These are phyloP conservation scores for Nemania serpens DNA, from an alignment of 2,329 filamentous ascomycete genomes.

Conservation along the genomic window DNA sequence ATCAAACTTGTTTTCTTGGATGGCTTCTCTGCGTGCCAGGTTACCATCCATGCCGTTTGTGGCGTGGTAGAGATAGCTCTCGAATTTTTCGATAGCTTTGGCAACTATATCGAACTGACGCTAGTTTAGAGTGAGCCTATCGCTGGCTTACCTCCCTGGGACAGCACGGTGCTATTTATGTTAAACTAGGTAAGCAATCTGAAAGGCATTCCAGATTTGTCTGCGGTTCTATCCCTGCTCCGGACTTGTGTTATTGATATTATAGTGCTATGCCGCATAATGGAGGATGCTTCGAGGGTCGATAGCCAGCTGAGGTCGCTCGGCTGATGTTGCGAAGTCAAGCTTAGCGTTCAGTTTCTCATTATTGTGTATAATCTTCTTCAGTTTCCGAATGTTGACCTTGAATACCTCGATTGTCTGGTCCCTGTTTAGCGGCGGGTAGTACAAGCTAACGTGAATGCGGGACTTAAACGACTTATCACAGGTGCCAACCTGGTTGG, in stretches of 20 bases:
- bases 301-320: neutral
- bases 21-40: neutral
- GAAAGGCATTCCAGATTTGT: conserved; percentile 1
- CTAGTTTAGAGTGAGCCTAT: neutral
- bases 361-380: neutral
- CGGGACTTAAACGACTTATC: conserved; percentile 9
- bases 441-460: conserved; percentile 13
- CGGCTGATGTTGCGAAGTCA: neutral
- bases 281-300: neutral
- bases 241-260: neutral
- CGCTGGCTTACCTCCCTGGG: neutral
- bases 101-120: neutral
- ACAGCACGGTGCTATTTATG: neutral
- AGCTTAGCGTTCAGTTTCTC: neutral
- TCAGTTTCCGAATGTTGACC: conserved; percentile 1
- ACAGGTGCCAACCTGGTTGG: conserved; percentile 2
- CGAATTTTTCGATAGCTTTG: neutral
- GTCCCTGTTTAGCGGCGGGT: neutral
- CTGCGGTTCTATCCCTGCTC: conserved; percentile 4
- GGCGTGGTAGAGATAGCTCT: neutral
- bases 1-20: neutral
- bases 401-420: neutral
- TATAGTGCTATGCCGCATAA: neutral
- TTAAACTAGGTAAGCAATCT: neutral
- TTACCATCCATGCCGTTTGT: neutral